Base-by-base conservation (phyloP, 306 rosid genomes). In the Purshia tridentata region DNA sequence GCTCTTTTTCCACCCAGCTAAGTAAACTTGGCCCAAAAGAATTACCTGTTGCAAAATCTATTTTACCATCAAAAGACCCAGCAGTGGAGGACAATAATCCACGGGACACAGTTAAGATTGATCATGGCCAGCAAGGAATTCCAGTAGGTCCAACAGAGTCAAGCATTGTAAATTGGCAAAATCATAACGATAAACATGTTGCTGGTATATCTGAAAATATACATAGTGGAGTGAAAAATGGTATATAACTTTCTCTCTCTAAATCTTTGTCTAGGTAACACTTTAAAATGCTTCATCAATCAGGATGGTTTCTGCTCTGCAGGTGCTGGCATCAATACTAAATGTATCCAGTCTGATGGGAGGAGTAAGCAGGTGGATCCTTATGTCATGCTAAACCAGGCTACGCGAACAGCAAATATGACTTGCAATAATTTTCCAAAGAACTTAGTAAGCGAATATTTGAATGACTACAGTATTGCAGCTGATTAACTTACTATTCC, bases 381-480 rank as follows among this genome's bases (percentile, higher is more conserved):
- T 78, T 68, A 67, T 41, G 69, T 47, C 63, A 54, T 72, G 42
- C 63, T 72, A 75, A 84, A 74, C 78, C 85, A 69, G 82, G 78
- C 70, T 79, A 54, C 70, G 6, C 48, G 78, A 79, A 86, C 80
- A 2, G 81, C 71, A 80, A 82, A 79, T 83, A 47, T 74, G 65
- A 73, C 65, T 68, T 78, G 90, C 69, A 84, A 35, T 75, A 63
- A 60, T 66, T 66, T 78, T 58, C 81, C 80, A 45, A 75, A 75
- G 69, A 80, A 81, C 45, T 54, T 74, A 8, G 98, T 89, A 88
- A 89, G 98, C 81, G 76, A 63, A 20, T 68, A 53, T 63, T 68
- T 73, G 59, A 59, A 35, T 65, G 20, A 16, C n/a, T 66, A 46
- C 47, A 13, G 49, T 48, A 70, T 62, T 77, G 20, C 70, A 66